Evolutionary conservation across 2,329 filamentous ascomycete species (phyloP).

Genomic region (Cercospora berteroae): DNA sequence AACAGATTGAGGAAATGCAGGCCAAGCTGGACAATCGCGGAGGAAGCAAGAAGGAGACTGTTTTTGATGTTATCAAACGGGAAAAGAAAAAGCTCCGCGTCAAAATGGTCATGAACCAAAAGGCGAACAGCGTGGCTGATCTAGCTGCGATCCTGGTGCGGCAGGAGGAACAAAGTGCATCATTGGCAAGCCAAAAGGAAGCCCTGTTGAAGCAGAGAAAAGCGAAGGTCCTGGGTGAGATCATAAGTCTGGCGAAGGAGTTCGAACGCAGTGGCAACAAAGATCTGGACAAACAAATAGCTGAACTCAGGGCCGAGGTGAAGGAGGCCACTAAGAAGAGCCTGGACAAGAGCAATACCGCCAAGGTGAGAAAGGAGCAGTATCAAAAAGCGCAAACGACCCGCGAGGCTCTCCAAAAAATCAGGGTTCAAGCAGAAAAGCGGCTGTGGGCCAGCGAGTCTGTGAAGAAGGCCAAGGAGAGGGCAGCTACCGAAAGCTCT

Average conservation of each 20-base stretch:
- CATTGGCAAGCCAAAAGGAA: conserved; percentile 29
- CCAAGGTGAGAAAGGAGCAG: conserved; percentile 9
- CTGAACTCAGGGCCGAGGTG: conserved; percentile 10
- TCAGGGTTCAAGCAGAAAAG: conserved; percentile 9
- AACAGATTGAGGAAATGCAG: conserved; percentile 44
- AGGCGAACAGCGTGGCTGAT: conserved; percentile 62
- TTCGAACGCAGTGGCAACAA: conserved; percentile 21
- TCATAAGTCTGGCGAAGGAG: conserved; percentile 23
- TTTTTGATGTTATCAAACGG: conserved; percentile 35
- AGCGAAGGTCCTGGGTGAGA: conserved; percentile 23
- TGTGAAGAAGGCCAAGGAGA: conserved; percentile 18
- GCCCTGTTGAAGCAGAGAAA: conserved; percentile 10
- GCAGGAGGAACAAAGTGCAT: conserved; percentile 43
- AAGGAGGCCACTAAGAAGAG: conserved; percentile 8
- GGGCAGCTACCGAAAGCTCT: not conserved
- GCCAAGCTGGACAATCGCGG: conserved; percentile 38
- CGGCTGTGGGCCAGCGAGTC: conserved; percentile 25
- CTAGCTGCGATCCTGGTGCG: conserved; percentile 56
- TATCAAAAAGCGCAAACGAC: conserved; percentile 2
- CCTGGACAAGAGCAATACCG: conserved; percentile 5
- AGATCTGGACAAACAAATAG: conserved; percentile 21
- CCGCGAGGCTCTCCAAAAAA: not conserved
- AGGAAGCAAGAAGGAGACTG: conserved; percentile 35
- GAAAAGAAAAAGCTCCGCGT: conserved; percentile 50
- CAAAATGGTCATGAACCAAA: conserved; percentile 62